These are phyloP conservation scores for Saccharomycopsis sp. DNA, from an alignment of 805 yeast species.

Conservation along the genomic window DNA sequence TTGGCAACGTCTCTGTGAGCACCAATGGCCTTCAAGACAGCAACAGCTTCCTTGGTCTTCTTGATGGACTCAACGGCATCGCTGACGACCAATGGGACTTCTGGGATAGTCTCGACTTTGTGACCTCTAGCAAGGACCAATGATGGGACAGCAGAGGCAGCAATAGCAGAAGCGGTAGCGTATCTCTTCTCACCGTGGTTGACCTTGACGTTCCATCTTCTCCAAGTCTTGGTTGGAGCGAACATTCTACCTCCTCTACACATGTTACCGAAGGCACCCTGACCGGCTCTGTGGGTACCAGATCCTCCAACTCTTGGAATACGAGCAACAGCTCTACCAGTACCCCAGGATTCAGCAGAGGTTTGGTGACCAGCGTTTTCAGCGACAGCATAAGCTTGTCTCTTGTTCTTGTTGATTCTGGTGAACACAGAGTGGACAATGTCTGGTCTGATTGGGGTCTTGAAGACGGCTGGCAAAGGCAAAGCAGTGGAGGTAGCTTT, in stretches of 20 bases:
- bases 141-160: slow-evolving; percentile 98
- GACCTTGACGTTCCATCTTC: slow-evolving; percentile 99
- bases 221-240: slow-evolving; percentile 99
- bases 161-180: slow-evolving; percentile 99
- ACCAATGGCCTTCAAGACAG: slow-evolving; percentile 96
- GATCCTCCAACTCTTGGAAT: slow-evolving; percentile 99
- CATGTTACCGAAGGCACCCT: slow-evolving; percentile 99
- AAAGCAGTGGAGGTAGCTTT: slow-evolving; percentile 76
- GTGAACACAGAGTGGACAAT: slow-evolving; percentile 98
- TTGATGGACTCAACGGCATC: slow-evolving; percentile 85
- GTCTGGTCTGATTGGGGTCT: slow-evolving; percentile 99
- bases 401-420: slow-evolving; percentile 99
- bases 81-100: slow-evolving; percentile 96
- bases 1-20: slow-evolving; percentile 97
- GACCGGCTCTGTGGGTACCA: slow-evolving; percentile 99
- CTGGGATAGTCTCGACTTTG: slow-evolving; percentile 97
- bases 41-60: slow-evolving; percentile 99
- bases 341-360: slow-evolving; percentile 99
- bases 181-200: slow-evolving; percentile 99
- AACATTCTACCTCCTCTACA: slow-evolving; percentile 99
- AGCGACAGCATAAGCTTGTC: slow-evolving; percentile 99
- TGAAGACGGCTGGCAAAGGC: slow-evolving; percentile 97
- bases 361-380: slow-evolving; percentile 99
- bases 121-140: slow-evolving; percentile 99
- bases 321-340: slow-evolving; percentile 99